phyloP scores from a whole-genome alignment of 202 grass and related monocot genomes.

The Schoenoplectus tabernaemontani region DNA sequence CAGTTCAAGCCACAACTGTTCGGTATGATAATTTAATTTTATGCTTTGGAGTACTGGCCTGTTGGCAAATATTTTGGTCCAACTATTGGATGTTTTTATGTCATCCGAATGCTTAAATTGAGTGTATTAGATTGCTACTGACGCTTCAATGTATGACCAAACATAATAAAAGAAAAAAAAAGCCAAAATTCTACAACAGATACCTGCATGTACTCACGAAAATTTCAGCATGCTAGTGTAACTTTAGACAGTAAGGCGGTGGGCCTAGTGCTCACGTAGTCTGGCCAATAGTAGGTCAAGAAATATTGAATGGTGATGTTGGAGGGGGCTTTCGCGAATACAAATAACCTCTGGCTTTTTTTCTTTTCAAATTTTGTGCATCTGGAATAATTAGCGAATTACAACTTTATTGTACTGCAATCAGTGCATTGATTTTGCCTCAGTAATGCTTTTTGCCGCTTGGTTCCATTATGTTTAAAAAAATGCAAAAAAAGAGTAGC shows the following conservation, averaged over 20 bases:
- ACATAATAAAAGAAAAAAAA: neutral
- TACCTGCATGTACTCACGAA: neutral
- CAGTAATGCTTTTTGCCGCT: too few species aligned
- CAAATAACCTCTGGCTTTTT: too few species aligned
- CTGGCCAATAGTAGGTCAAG: too few species aligned
- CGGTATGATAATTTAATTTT: conserved; percentile 16
- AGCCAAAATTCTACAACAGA: neutral
- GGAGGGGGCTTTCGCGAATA: too few species aligned
- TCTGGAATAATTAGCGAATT: too few species aligned
- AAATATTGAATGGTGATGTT: too few species aligned
- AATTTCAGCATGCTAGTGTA: neutral
- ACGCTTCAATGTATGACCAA: neutral
- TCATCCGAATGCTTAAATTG: neutral
- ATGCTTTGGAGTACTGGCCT: neutral
- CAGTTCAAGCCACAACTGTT: conserved; percentile 58
- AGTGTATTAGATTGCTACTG: neutral
- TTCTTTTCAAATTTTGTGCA: too few species aligned
- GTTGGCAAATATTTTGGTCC: neutral
- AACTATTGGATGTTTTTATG: neutral
- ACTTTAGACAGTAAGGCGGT: neutral
- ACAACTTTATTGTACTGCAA: too few species aligned
- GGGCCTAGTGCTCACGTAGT: too few species aligned
- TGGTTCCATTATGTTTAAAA: neutral
- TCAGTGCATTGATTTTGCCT: too few species aligned
- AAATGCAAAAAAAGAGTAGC: neutral